Conservation (phyloP, 495 filamentous ascomycete genomes). For the Penicillium manginii region DNA sequence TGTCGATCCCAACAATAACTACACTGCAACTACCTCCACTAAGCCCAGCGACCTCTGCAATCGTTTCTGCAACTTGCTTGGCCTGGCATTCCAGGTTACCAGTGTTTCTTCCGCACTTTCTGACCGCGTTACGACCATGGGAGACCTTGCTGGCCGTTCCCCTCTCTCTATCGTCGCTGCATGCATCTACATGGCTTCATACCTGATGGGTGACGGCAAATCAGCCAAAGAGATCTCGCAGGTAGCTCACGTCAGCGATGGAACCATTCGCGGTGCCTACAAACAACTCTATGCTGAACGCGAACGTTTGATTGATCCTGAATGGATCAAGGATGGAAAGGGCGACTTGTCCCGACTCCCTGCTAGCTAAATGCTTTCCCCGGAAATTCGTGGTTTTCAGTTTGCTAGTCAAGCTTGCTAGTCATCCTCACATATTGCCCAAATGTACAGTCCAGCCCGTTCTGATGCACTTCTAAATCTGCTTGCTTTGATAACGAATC, state of each 20-base stretch:
- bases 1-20: conserved; percentile 57
- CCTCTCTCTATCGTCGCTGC: conserved; percentile 92
- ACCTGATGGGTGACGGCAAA: conserved; percentile 78
- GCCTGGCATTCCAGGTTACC: conserved; percentile 66
- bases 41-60: conserved; percentile 83
- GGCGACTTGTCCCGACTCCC: conserved; percentile 73
- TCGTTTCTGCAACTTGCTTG: conserved; percentile 85
- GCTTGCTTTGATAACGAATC: not conserved
- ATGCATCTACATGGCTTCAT: conserved; percentile 92
- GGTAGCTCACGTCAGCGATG: conserved; percentile 88
- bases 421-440: not conserved
- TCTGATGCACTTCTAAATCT: not conserved
- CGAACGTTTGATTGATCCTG: conserved; percentile 72
- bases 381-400: not conserved
- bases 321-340: conserved; percentile 72
- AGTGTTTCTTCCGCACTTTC: conserved; percentile 76
- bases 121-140: conserved; percentile 68
- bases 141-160: conserved; percentile 86
- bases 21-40: conserved; percentile 76
- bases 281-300: conserved; percentile 77
- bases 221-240: conserved; percentile 80
- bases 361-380: conserved; percentile 33
- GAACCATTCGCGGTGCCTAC: conserved; percentile 94
- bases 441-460: not conserved
- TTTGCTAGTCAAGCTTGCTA: not conserved